Evolutionary conservation across 139 green algal species (phyloP).

Genomic region (Spirogloea muscicola): DNA sequence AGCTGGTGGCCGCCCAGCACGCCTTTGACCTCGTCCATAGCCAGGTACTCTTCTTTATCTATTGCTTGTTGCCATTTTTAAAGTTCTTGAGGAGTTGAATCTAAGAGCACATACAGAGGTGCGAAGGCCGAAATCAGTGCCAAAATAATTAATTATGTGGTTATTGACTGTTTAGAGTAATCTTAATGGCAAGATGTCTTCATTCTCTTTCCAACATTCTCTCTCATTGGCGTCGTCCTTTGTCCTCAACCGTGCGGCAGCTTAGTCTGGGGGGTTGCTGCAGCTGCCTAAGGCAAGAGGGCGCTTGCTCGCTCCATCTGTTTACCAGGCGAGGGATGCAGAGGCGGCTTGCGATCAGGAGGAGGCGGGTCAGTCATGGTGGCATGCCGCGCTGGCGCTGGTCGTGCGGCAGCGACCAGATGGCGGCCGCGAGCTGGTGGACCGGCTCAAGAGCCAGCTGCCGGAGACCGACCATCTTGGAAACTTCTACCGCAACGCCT

Average conservation of each 20-base stretch:
- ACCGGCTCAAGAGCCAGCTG: background rate
- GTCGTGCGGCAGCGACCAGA: background rate
- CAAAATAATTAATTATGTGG: background rate
- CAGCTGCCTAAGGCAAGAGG: too few species aligned
- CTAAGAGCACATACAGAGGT: background rate
- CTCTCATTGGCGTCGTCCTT: too few species aligned
- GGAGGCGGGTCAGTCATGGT: background rate
- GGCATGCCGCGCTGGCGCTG: background rate
- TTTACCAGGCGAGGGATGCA: constrained; percentile 5
- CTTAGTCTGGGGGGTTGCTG: too few species aligned
- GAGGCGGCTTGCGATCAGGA: background rate
- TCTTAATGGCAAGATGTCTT: background rate
- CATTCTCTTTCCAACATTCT: background rate
- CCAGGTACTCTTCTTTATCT: background rate
- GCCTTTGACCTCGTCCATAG: background rate
- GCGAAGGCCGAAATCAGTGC: background rate
- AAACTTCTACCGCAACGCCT: constrained; percentile 1
- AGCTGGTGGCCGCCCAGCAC: background rate
- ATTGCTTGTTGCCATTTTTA: background rate
- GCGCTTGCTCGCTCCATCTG: too few species aligned
- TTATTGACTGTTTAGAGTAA: background rate
- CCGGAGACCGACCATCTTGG: constrained; percentile 22
- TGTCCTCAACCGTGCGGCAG: too few species aligned
- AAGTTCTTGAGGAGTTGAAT: background rate
- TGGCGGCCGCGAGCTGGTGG: background rate